phyloP scores from a whole-genome alignment of 2,329 filamentous ascomycete species.

The Aspergillus sp. region DNA sequence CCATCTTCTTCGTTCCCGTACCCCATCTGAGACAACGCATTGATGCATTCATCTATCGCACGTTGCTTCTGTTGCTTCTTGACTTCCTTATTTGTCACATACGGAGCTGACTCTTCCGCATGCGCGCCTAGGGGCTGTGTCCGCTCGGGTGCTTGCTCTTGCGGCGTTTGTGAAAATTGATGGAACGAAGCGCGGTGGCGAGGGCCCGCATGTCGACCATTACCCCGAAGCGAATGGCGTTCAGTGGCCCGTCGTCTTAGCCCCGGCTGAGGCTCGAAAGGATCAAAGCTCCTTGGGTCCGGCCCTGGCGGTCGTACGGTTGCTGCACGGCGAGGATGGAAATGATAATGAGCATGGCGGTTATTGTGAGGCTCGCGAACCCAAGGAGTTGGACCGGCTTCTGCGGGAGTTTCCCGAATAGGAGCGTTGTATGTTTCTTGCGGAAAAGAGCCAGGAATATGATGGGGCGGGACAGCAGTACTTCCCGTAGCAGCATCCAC shows the following conservation, averaged over 20 bases:
- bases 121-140: not conserved
- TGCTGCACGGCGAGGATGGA: constrained; percentile 4
- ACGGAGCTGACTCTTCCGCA: not conserved
- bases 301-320: constrained; percentile 6
- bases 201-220: not conserved
- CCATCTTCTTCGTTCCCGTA: constrained; percentile 38
- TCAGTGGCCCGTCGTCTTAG: constrained; percentile 32
- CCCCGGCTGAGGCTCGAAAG: constrained; percentile 16
- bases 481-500: not conserved
- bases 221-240: constrained; percentile 19
- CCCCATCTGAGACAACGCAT: constrained; percentile 39
- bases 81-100: not conserved
- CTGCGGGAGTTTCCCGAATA: not conserved
- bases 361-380: not conserved
- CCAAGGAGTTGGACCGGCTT: not conserved
- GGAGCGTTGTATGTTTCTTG: constrained; percentile 9
- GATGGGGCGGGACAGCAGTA: not conserved
- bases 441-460: constrained; percentile 14
- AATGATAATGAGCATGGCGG: not conserved
- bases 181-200: constrained; percentile 4
- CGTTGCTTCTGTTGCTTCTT: constrained; percentile 8
- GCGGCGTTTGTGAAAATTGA: not conserved
- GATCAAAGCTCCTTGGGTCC: constrained; percentile 3
- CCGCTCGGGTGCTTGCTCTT: not conserved
- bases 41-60: constrained; percentile 39